Base-by-base conservation (phyloP, 1,284 basidiomycete genomes). In the Fomitopsis schrenkii region DNA sequence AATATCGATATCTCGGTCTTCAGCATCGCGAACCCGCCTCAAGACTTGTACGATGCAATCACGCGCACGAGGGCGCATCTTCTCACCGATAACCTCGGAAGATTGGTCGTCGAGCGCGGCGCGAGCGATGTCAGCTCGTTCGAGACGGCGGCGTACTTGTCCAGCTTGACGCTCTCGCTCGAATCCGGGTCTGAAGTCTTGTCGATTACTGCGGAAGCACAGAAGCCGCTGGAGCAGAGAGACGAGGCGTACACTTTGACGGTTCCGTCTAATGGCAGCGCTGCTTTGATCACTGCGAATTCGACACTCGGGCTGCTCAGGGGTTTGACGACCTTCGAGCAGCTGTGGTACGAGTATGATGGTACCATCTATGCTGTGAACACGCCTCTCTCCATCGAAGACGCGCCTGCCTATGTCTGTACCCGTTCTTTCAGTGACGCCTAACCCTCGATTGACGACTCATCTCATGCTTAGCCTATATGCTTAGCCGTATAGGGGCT, bases 311-410 rank as follows among this genome's bases (percentile, higher is more conserved):
- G 94, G 0, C 75, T 95, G 12, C 84, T 88, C 61, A 80, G 95
- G 58, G 95, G 93, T 1, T 74, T 97, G 64, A 88, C 91, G 28
- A 95, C 93, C 1, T 94, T 97, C 71, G 77, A 80, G 42, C 93
- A 95, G 75, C 74, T 97, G 40, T 90, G 86, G 82, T 93, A 90
- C 68, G 78, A 82, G 38, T 75, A 76, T 55, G 71, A 67, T 8
- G 79, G 71, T 8, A 74, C 74, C 33, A 82, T 79, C 1, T 92
- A 92, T 64, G 80, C 83, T 0, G 72, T 84, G 53, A 75, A 83
- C 45, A 84, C 86, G 0, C 91, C 91, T 0, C 70, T 88, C 5
- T 67, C 75, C 7, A 87, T 92, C 45, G 73, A 77, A 41, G 90
- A 92, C 66, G 71, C 77, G 0, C 89, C 90, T 55, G 85, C 84